phyloP scores from a whole-genome alignment of 225 moss, liverwort and hornwort species.

The Marchantia polymorpha region DNA sequence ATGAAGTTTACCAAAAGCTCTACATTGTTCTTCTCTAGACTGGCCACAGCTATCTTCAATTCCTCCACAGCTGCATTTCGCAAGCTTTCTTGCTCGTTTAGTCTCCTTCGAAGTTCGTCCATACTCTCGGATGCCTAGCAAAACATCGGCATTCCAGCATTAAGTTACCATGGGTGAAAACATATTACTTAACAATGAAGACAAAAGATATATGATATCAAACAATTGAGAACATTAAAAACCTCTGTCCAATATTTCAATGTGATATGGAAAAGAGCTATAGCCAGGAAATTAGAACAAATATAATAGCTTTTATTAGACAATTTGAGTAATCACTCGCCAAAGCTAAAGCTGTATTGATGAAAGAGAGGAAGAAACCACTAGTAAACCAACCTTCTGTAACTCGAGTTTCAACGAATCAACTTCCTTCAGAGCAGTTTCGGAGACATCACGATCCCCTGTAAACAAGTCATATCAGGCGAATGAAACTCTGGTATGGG shows the following conservation, averaged over 20 bases:
- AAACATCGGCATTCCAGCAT: neutral
- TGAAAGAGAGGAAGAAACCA: neutral
- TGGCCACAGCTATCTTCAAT: constrained; percentile 25
- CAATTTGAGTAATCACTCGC: no score
- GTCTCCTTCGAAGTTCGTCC: constrained; percentile 28
- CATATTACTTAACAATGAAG: neutral
- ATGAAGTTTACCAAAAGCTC: constrained; percentile 34
- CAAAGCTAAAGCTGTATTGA: neutral
- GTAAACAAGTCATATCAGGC: constrained; percentile 21
- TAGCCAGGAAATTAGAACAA: no score
- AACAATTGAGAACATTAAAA: neutral
- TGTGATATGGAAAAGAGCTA: neutral
- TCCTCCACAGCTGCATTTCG: constrained; percentile 15
- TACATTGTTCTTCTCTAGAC: constrained; percentile 15
- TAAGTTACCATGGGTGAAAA: neutral
- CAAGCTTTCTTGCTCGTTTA: constrained; percentile 24
- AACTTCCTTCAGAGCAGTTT: constrained; percentile 41
- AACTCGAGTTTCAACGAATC: constrained; percentile 47
- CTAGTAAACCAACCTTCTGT: constrained; percentile 38
- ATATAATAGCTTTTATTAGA: no score
- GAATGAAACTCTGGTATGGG: neutral
- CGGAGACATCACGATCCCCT: constrained; percentile 55
- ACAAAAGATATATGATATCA: neutral
- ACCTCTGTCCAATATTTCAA: neutral
- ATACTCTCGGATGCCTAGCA: constrained; percentile 28